Evolutionary conservation across 1,139 yeast species (phyloP), one percentile per base, ranked within the genome.

Genomic region (Geotrichum bryndzae): DNA sequence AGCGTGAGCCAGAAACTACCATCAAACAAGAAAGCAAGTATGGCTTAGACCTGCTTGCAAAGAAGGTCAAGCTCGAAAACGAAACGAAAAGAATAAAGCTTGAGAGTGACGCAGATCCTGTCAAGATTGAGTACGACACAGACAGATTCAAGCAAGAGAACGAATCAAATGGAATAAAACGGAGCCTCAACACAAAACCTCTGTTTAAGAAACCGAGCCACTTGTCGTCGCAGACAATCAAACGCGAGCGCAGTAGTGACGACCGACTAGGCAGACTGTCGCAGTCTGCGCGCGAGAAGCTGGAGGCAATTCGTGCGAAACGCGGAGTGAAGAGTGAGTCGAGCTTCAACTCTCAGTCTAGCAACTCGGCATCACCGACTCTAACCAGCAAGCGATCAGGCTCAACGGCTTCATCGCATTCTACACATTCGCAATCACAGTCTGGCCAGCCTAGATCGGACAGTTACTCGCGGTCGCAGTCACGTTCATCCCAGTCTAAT

Each of bases 251-350:
- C 8, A 23, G 35, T 25, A 48, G 13, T 11, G 51, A 48, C 51
- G 62, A 58, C 13, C 48, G 59, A 8, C 38, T 56, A 11, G 29
- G 33, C 13, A 38, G 46, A 18, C 46, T 63, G 52, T 61, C 65
- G n/a, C 50, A 29, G n/a, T 23, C 60, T n/a, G 66, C 66, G 5
- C 53, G 61, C 45, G 62, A 57, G 35, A 63, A 57, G 45, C 52
- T 63, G 27, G 66, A 60, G 13, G 60, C 58, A 11, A 63, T 63
- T n/a, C 52, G 66, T 35, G 58, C 58, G 23, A 56, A 56, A 25
- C 53, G 64, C 15, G 64, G 2, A 45, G 10, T 41, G 7, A 41
- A n/a, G 13, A 8, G 22, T 3, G 48, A 41, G 22, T n/a, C 48
- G 48, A n/a, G 8, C 7, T 13, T 38, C 45, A 38, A 11, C 22